A percentile compares a stretch with the other conserved stretches of the same genome.
These are phyloP conservation scores for Effrenium voratum DNA, from an alignment of 73 alveolate genomes.

Conservation along the genomic window DNA sequence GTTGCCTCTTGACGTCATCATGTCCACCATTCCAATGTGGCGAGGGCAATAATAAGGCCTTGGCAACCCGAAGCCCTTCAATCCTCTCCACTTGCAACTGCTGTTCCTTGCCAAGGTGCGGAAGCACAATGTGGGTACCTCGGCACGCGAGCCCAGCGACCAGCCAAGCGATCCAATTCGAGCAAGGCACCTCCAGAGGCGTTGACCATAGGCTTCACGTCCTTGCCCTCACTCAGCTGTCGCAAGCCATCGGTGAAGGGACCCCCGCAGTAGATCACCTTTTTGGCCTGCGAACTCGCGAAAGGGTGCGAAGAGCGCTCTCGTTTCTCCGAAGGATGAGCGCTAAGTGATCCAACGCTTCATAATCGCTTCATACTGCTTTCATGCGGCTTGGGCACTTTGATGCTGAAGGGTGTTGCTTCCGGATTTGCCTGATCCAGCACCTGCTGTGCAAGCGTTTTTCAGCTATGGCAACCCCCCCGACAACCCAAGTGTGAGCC, in stretches of 20 bases:
- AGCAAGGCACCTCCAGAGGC: slow-evolving; percentile 58
- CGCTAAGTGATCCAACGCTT: too few relatives aligned
- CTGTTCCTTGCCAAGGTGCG: slow-evolving; percentile 16
- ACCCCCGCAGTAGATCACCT: slow-evolving; percentile 63
- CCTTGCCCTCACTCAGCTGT: slow-evolving; percentile 68
- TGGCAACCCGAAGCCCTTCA: background rate
- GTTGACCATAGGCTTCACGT: slow-evolving; percentile 67
- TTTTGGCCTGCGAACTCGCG: slow-evolving; percentile 18
- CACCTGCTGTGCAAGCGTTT: slow-evolving; percentile 15
- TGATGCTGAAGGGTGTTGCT: slow-evolving; percentile 47
- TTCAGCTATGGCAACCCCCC: background rate
- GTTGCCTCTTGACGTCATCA: slow-evolving; percentile 68
- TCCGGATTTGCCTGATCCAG: slow-evolving; percentile 47
- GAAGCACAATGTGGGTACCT: slow-evolving; percentile 90
- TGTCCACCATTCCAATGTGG: slow-evolving; percentile 82
- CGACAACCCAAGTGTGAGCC: background rate
- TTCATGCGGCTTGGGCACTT: slow-evolving; percentile 3
- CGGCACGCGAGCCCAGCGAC: background rate
- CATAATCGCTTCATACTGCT: too few relatives aligned
- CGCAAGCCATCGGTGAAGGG: slow-evolving; percentile 90
- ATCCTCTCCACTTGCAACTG: background rate
- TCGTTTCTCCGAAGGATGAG: background rate
- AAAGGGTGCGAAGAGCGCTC: background rate
- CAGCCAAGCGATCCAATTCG: background rate
- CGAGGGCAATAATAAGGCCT: slow-evolving; percentile 89